phyloP scores from a whole-genome alignment of 768 basidiomycete genomes.

The Hygrocybe punicea region DNA sequence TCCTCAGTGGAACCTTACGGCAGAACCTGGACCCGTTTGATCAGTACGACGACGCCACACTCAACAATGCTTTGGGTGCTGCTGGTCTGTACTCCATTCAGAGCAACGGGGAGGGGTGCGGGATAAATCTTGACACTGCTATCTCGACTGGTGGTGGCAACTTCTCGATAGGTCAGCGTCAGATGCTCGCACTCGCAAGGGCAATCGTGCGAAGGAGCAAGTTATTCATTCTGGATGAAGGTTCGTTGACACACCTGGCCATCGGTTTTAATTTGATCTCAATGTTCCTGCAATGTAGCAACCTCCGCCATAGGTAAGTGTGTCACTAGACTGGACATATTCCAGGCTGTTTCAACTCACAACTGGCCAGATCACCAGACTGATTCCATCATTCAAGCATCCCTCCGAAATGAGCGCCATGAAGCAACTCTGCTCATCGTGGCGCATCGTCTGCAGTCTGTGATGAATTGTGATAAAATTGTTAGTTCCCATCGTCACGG shows the following conservation, averaged over 20 bases:
- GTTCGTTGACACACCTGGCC: conserved; percentile 26
- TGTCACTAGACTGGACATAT: not conserved
- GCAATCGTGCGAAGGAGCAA: conserved; percentile 58
- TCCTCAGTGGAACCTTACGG: conserved; percentile 60
- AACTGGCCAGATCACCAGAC: conserved; percentile 12
- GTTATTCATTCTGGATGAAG: conserved; percentile 62
- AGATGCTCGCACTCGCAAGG: conserved; percentile 63
- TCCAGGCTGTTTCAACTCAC: not conserved
- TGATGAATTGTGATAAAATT: conserved; percentile 50
- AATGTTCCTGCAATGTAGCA: conserved; percentile 26
- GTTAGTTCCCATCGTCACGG: not conserved
- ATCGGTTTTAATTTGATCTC: not conserved
- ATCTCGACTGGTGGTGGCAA: conserved; percentile 60
- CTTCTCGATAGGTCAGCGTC: conserved; percentile 73
- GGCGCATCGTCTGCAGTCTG: conserved; percentile 51
- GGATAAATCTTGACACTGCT: conserved; percentile 45
- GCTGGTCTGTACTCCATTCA: conserved; percentile 42
- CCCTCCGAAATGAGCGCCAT: conserved; percentile 8
- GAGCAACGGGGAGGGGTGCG: conserved; percentile 44
- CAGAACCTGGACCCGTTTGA: conserved; percentile 68
- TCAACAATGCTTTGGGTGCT: conserved; percentile 41
- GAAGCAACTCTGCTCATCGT: conserved; percentile 29
- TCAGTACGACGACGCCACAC: conserved; percentile 49
- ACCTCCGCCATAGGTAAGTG: conserved; percentile 48
- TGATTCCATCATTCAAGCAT: conserved; percentile 13